phyloP scores from a whole-genome alignment of 2,329 filamentous ascomycete species.

The Coniochaeta sp. region DNA sequence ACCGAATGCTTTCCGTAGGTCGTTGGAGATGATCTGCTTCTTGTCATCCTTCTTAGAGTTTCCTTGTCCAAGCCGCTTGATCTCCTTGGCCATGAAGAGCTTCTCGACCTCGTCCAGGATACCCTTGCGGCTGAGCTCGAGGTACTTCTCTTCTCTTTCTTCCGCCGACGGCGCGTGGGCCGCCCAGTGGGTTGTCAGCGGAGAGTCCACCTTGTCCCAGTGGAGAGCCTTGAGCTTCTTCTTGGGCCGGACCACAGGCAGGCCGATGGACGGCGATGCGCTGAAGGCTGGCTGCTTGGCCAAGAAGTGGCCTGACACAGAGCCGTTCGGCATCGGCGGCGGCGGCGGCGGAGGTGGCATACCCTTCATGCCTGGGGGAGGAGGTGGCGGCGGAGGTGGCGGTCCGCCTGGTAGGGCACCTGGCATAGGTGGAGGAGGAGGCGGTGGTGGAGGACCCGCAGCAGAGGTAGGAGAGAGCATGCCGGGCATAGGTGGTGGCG shows the following conservation, averaged over 20 bases:
- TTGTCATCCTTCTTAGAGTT: constrained; percentile 80
- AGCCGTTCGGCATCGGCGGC: constrained; percentile 53
- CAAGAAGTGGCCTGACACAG: constrained; percentile 70
- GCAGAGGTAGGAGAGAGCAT: constrained; percentile 7
- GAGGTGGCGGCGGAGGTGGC: constrained; percentile 29
- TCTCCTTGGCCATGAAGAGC: constrained; percentile 94
- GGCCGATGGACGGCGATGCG: constrained; percentile 51
- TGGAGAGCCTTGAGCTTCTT: constrained; percentile 99
- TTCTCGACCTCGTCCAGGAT: constrained; percentile 97
- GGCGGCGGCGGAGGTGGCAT: constrained; percentile 41
- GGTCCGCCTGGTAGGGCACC: constrained; percentile 24
- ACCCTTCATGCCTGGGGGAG: constrained; percentile 30
- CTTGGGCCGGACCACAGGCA: constrained; percentile 83
- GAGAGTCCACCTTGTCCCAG: constrained; percentile 97
- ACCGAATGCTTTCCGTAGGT: constrained; percentile 82
- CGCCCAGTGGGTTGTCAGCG: constrained; percentile 89
- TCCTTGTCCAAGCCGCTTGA: constrained; percentile 72
- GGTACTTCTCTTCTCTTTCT: constrained; percentile 91
- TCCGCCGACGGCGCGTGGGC: constrained; percentile 77
- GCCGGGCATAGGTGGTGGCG: constrained; percentile 31
- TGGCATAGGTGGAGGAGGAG: constrained; percentile 31
- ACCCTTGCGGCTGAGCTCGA: constrained; percentile 86
- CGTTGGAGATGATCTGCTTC: constrained; percentile 91
- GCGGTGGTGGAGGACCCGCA: constrained; percentile 19
- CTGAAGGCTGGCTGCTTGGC: constrained; percentile 52